phyloP scores from a whole-genome alignment of 768 basidiomycete genomes.

The Suillus tomentosus region DNA sequence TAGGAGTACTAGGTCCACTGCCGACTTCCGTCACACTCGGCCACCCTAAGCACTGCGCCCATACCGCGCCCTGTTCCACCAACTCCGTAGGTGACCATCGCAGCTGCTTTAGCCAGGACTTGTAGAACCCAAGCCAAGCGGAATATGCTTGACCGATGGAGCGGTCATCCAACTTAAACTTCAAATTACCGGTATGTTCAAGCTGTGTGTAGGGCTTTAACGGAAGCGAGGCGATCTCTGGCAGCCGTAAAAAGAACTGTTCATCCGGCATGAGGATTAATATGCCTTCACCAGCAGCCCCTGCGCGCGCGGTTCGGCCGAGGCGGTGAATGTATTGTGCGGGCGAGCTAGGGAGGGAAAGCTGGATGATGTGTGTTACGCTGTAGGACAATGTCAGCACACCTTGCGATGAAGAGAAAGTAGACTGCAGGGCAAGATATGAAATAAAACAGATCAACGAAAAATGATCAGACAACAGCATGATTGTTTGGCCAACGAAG shows the following conservation, averaged over 20 bases:
- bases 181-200: slow-evolving; percentile 28
- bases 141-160: slow-evolving; percentile 53
- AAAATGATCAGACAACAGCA: not conserved
- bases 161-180: slow-evolving; percentile 34
- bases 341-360: slow-evolving; percentile 65
- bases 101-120: slow-evolving; percentile 38
- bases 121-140: slow-evolving; percentile 62
- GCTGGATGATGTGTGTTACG: slow-evolving; percentile 61
- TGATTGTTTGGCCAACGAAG: not conserved
- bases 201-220: slow-evolving; percentile 36
- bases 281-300: slow-evolving; percentile 59
- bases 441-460: not conserved
- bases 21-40: not conserved
- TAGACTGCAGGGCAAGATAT: not conserved
- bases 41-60: slow-evolving; percentile 6
- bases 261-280: slow-evolving; percentile 57
- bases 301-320: slow-evolving; percentile 77
- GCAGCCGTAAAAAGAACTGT: slow-evolving; percentile 44
- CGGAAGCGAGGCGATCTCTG: slow-evolving; percentile 42
- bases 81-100: slow-evolving; percentile 42
- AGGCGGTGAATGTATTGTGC: slow-evolving; percentile 83
- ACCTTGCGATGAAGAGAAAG: not conserved
- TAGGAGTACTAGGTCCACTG: not conserved
- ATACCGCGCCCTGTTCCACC: slow-evolving; percentile 36
- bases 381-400: slow-evolving; percentile 26